Percentiles rank a stretch among this genome's conserved stretches.
phyloP scores from a whole-genome alignment of 768 basidiomycete genomes.

The Rhodotorula toruloides region DNA sequence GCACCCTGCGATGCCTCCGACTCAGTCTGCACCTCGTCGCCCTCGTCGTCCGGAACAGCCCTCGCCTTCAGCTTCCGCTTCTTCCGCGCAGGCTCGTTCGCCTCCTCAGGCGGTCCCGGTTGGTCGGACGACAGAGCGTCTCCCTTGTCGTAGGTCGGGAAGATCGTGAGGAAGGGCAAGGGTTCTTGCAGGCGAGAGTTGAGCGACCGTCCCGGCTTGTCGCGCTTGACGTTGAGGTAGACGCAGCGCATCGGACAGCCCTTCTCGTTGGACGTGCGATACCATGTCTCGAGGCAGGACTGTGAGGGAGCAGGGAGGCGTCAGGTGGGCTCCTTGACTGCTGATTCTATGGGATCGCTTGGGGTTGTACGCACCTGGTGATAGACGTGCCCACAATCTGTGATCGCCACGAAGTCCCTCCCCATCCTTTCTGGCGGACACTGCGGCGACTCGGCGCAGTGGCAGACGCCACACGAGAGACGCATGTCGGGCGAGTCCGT shows the following conservation, averaged over 20 bases:
- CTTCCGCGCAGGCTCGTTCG: no score
- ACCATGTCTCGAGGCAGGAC: not conserved
- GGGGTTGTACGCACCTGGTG: not conserved
- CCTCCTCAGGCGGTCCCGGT: not conserved
- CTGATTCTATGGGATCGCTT: not conserved
- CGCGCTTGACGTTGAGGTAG: not conserved
- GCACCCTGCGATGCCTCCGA: not conserved
- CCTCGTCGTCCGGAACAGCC: not conserved
- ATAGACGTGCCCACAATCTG: slow-evolving; percentile 13
- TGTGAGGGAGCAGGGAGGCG: not conserved
- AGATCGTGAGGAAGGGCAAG: not conserved
- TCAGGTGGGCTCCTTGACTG: not conserved
- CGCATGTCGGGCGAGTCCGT: no score
- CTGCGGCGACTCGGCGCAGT: no score
- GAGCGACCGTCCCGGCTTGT: not conserved
- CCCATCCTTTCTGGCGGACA: no score
- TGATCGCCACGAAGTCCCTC: not conserved
- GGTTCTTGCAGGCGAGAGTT: not conserved
- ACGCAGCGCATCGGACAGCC: not conserved
- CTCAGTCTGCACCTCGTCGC: not conserved
- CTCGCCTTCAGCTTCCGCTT: not conserved
- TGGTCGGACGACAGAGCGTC: not conserved
- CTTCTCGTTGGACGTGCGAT: accelerated
- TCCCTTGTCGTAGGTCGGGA: no score
- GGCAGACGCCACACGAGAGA: no score